These are phyloP conservation scores for Trichoderma gamsii DNA, from an alignment of 495 filamentous ascomycete species.

Conservation along the genomic window DNA sequence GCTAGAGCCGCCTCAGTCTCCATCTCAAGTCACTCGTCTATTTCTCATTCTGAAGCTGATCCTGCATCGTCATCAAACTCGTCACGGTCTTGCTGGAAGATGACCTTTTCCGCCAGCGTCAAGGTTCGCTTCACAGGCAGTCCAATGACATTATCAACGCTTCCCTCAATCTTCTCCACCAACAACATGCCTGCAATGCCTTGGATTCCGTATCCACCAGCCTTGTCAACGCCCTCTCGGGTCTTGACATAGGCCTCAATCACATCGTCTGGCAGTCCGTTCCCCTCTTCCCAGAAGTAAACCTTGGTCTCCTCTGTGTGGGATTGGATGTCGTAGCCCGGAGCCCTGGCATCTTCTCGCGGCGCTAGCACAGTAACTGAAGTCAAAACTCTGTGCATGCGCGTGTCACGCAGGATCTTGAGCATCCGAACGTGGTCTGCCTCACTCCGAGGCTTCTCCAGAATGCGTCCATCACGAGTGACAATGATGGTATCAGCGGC, in stretches of 20 bases:
- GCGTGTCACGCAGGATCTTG: conserved; percentile 64
- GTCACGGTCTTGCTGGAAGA: conserved; percentile 47
- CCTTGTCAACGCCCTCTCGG: conserved; percentile 91
- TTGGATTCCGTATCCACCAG: conserved; percentile 91
- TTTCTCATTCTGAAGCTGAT: conserved; percentile 20
- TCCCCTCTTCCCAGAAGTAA: conserved; percentile 63
- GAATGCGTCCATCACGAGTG: conserved; percentile 60
- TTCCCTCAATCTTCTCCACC: conserved; percentile 81
- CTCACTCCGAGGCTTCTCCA: conserved; percentile 83
- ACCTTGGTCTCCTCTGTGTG: conserved; percentile 85
- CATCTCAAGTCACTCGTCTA: background rate
- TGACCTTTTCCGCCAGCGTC: conserved; percentile 76
- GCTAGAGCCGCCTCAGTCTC: background rate
- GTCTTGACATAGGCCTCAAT: conserved; percentile 83
- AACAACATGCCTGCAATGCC: conserved; percentile 73
- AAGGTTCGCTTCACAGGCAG: conserved; percentile 76
- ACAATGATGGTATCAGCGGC: conserved; percentile 92
- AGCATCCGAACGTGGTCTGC: conserved; percentile 81
- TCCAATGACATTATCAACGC: conserved; percentile 93
- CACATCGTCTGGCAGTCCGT: conserved; percentile 60
- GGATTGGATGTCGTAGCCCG: conserved; percentile 77
- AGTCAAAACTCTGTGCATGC: conserved; percentile 71
- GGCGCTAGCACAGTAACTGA: conserved; percentile 77
- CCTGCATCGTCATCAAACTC: conserved; percentile 33
- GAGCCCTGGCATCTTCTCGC: conserved; percentile 63